Evolutionary conservation across 225 moss, liverwort and hornwort genomes (phyloP).

Genomic region (Pseudoscleropodium purum): DNA sequence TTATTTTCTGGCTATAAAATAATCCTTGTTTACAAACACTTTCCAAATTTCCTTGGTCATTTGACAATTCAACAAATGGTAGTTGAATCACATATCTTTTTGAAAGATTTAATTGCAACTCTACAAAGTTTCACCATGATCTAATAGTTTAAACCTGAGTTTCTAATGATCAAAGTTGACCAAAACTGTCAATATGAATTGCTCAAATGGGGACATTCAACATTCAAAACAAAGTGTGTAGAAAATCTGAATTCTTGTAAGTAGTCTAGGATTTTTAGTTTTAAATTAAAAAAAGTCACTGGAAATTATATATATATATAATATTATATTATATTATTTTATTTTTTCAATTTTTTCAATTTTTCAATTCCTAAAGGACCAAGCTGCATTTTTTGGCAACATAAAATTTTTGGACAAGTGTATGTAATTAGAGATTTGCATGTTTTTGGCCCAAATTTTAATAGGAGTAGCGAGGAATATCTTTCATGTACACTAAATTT

Average conservation of each 20-base stretch:
- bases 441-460: no score
- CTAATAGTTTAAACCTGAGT: rapidly evolving
- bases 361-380: no score
- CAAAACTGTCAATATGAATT: neutral
- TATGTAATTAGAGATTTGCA: no score
- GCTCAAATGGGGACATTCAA: neutral
- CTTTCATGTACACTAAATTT: no score
- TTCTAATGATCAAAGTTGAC: neutral
- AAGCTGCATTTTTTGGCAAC: no score
- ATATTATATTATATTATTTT: no score
- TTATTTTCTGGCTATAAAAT: neutral
- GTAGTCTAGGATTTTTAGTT: no score
- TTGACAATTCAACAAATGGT: neutral
- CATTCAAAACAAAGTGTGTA: no score
- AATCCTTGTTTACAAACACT: neutral
- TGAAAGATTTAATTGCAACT: neutral
- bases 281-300: neutral
- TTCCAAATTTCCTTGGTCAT: neutral
- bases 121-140: neutral
- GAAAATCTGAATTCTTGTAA: neutral
- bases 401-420: no score
- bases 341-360: no score
- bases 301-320: no score
- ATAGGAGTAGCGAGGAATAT: no score
- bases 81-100: neutral